Evolutionary conservation across 1,139 yeast genomes (phyloP), one percentile per base, ranked within the genome.

Genomic region (Suhomyces taliae): DNA sequence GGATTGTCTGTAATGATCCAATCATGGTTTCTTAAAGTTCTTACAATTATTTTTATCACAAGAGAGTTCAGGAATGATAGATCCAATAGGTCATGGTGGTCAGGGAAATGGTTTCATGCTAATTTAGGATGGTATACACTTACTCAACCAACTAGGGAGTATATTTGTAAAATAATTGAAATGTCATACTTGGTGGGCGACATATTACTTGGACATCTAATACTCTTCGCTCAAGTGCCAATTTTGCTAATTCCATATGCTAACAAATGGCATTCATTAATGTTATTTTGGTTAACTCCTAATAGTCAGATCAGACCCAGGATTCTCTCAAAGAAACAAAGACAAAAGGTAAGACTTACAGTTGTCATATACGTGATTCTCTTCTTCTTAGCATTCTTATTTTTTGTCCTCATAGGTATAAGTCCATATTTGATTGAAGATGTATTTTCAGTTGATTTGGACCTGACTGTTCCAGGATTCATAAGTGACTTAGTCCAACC

Each of bases 231-330:
- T 3, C 85, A 81, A 52, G 53, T 79, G 10, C 87, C 87, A 2
- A 54, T 82, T 7, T 59, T 82, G 36, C 63, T 81, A 31, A 64
- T 82, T 31, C 88, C 87, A 0, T 79, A 73, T 54, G 69, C 79
- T 40, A 93, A 89, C 61, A 76, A 76, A 47, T 82, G 90, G 84
- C 97, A 90, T 61, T 81, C 95, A 1, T 70, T 85, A 65, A 78
- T 87, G 76, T 70, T 90, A 39, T 82, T 90, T 62, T 90, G 97
- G 97, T 69, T 89, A 45, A 78, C 74, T 42, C 96, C 96, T 1
- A 75, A 79, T 1, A 64, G 71, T 52, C 78, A 81, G 54, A 60
- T 79, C 40, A 65, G 78, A 41, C 65, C 78, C 47, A 64, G 78
- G 48, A 55, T 71, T 15, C 55, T 69, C 12, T 59, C 70, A 52